Conservation (phyloP, 768 basidiomycete species). For the Leccinellum albellum region DNA sequence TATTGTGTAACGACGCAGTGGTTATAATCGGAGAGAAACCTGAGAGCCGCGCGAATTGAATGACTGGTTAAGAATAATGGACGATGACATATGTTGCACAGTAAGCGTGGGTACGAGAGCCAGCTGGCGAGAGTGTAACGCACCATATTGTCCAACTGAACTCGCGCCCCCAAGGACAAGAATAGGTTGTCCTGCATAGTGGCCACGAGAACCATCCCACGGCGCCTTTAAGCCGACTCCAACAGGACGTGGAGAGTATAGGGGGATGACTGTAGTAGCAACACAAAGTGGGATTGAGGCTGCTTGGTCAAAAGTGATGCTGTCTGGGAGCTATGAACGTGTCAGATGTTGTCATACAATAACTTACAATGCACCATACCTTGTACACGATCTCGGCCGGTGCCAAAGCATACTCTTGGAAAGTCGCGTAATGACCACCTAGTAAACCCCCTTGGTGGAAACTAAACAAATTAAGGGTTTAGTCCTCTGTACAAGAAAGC, state of each 20-base stretch:
- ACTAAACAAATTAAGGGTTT: slow-evolving; percentile 8
- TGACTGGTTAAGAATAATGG: slow-evolving; percentile 13
- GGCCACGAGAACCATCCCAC: slow-evolving; percentile 32
- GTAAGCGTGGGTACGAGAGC: slow-evolving; percentile 5
- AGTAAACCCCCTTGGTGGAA: slow-evolving; percentile 9
- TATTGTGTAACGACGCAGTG: slow-evolving; percentile 37
- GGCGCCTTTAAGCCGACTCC: slow-evolving; percentile 33
- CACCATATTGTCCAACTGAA: slow-evolving; percentile 38
- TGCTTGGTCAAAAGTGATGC: slow-evolving; percentile 36
- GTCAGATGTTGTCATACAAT: slow-evolving; percentile 8
- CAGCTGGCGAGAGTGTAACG: slow-evolving; percentile 24
- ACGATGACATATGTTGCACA: background rate
- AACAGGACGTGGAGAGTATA: slow-evolving; percentile 28
- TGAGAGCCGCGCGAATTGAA: slow-evolving; percentile 34
- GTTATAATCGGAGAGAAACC: slow-evolving; percentile 37
- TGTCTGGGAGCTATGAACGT: slow-evolving; percentile 33
- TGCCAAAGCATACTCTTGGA: slow-evolving; percentile 28
- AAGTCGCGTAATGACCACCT: slow-evolving; percentile 8
- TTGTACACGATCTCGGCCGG: slow-evolving; percentile 21
- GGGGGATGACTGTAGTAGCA: slow-evolving; percentile 29
- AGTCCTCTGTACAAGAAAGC: too few species aligned
- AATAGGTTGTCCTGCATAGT: slow-evolving; percentile 28
- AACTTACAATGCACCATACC: background rate
- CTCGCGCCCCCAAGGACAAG: slow-evolving; percentile 37
- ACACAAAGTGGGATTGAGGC: slow-evolving; percentile 35